These are phyloP conservation scores for Magnusiomyces fungicola DNA, from an alignment of 1,139 yeast genomes.

Conservation along the genomic window DNA sequence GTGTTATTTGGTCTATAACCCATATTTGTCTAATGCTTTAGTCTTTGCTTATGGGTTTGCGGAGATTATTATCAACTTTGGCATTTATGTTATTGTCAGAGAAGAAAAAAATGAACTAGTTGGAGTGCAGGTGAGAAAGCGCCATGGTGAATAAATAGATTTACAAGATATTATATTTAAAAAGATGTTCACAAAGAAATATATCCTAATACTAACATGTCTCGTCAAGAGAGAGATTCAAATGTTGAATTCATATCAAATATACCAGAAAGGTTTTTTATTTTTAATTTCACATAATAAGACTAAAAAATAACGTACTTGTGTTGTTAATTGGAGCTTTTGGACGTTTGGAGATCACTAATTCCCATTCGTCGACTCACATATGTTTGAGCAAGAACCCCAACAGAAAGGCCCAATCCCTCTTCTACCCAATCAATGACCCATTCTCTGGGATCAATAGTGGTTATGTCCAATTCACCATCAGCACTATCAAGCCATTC, in stretches of 20 bases:
- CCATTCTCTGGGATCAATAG: constrained; percentile 82
- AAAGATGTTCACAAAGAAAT: too few relatives aligned
- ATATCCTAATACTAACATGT: too few relatives aligned
- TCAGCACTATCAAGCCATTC: constrained; percentile 56
- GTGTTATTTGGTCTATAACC: constrained; percentile 31
- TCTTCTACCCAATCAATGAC: constrained; percentile 87
- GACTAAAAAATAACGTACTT: neutral
- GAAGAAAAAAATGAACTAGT: constrained; percentile 34
- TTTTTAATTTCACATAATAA: too few relatives aligned
- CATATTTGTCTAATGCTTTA: constrained; percentile 41
- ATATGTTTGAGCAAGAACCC: constrained; percentile 83
- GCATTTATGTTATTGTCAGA: constrained; percentile 26
- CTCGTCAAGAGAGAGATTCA: too few relatives aligned
- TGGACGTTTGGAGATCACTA: neutral
- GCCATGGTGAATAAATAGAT: constrained; percentile 1
- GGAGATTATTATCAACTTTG: constrained; percentile 35
- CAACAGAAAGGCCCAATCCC: constrained; percentile 71
- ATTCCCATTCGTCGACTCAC: constrained; percentile 86
- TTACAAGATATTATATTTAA: too few relatives aligned
- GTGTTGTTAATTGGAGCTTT: neutral
- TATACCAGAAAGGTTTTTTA: too few relatives aligned
- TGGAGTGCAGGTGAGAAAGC: constrained; percentile 7
- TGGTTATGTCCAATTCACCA: constrained; percentile 25
- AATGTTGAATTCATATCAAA: too few relatives aligned
- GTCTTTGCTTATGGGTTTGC: constrained; percentile 46